These are phyloP conservation scores for Azolla pinnata DNA, from an alignment of 75 land plant species.

Conservation along the genomic window DNA sequence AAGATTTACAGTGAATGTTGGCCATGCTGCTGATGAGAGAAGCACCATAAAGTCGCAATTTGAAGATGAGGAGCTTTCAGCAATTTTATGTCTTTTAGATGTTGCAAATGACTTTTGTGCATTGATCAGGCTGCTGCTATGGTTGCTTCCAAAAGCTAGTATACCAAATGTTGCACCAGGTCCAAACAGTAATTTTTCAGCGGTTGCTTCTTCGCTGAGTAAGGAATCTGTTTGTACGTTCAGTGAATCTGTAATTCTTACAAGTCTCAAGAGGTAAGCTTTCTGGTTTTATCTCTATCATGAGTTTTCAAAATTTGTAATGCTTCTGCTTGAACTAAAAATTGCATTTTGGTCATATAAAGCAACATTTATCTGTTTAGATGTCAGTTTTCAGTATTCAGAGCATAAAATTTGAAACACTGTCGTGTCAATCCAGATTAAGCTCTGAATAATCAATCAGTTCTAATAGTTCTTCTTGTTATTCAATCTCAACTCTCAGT, in stretches of 20 bases:
- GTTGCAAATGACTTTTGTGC: constrained; percentile 46
- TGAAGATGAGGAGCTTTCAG: constrained; percentile 66
- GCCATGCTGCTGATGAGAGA: constrained; percentile 34
- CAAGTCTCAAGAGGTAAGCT: constrained; percentile 61
- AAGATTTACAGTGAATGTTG: background rate
- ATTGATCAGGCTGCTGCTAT: constrained; percentile 56
- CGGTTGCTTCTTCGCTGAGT: constrained; percentile 28
- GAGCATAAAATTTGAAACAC: no score
- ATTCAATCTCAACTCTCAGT: no score
- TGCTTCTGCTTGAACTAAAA: no score
- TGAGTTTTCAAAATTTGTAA: no score
- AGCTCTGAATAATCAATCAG: no score
- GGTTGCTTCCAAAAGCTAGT: constrained; percentile 58
- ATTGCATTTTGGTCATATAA: no score
- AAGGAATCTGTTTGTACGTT: constrained; percentile 50
- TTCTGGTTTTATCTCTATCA: no score
- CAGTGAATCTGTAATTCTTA: constrained; percentile 55
- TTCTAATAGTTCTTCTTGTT: no score
- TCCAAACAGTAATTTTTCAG: constrained; percentile 34
- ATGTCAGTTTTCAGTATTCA: no score
- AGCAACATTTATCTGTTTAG: no score
- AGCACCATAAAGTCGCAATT: constrained; percentile 45
- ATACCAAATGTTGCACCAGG: constrained; percentile 18
- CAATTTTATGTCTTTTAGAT: constrained; percentile 61
- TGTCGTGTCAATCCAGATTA: no score